Base-by-base conservation (phyloP, 257 asterid genomes). In the Jaltomata sinuosa region DNA sequence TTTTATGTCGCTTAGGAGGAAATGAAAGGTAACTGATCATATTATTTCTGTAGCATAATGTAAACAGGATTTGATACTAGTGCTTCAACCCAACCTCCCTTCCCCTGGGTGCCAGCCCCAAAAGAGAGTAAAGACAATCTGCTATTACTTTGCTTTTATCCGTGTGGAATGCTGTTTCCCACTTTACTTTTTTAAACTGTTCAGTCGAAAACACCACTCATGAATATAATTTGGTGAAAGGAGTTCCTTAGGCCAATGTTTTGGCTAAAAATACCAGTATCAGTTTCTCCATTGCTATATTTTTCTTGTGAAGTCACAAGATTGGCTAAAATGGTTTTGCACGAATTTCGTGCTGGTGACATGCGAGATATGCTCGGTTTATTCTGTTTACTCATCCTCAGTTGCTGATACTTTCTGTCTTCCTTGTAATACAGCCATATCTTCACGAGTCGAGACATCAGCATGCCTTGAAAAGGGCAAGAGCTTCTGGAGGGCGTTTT, bases 391-490 rank as follows among this genome's bases (percentile, higher is more conserved):
- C 80, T 76, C 40, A 14, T 76, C 61, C 81, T 76, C 59, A 74
- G 9, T 74, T 45, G 15, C n/a, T 76, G 59, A 76, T 47, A 74
- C 38, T 22, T 6, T 9, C 81, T 72, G 6, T 25, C 81, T 74
- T 45, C 81, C 59, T 74, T 57, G n/a, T 72, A 36, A 55, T 67
- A 68, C 93, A 95, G 98, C 98, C 98, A n/a, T 94, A 95, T 85
- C 97, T 94, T 68, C 97, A 94, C 8, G 99, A 94, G 86, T 94
- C 99, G 10, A 89, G 96, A 34, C 99, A 95, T 87, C 98, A 94
- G 89, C 99, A 95, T 83, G 99, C 99, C 21, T 85, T 95, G 85
- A 92, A 94, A 87, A 91, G 99, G 87, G 92, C 83, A 81, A 90
- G 99, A 87, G 94, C 97, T 57, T 68, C 97, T 11, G 97, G 98